phyloP scores from a whole-genome alignment of 1,139 yeast species.

The Suhomyces bokatorum region DNA sequence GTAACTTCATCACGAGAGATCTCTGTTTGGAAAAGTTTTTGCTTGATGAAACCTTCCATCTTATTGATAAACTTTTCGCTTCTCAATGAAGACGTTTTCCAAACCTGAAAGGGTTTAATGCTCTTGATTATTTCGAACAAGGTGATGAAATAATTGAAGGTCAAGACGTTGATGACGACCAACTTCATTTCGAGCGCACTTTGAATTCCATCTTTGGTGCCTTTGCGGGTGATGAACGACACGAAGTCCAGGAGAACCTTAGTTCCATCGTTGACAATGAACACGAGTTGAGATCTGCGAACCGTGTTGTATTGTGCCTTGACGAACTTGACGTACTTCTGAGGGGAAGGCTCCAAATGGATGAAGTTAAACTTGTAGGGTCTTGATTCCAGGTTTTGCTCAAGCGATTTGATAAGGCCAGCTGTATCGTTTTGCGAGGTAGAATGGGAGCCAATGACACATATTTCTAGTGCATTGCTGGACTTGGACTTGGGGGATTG shows the following conservation, averaged over 20 bases:
- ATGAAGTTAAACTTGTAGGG: constrained; percentile 21
- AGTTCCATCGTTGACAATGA: constrained; percentile 46
- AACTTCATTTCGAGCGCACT: constrained; percentile 19
- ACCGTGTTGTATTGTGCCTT: constrained; percentile 13
- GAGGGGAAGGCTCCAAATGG: constrained; percentile 3
- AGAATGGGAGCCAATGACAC: constrained; percentile 23
- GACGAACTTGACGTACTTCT: constrained; percentile 5
- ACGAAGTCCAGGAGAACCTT: constrained; percentile 29
- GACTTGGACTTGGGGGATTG: background rate
- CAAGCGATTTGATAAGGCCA: constrained; percentile 22
- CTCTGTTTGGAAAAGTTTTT: constrained; percentile 22
- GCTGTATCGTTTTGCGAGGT: constrained; percentile 23
- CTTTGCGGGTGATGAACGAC: constrained; percentile 11
- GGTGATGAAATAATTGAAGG: constrained; percentile 43
- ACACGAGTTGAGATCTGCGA: constrained; percentile 30
- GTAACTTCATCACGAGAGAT: constrained; percentile 1
- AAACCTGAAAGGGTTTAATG: constrained; percentile 40
- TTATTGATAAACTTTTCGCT: constrained; percentile 27
- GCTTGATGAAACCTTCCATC: constrained; percentile 29
- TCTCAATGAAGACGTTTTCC: constrained; percentile 41
- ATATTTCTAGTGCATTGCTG: constrained; percentile 20
- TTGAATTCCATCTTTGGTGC: background rate
- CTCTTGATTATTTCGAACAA: constrained; percentile 38
- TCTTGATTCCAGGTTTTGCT: constrained; percentile 11
- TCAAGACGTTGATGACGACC: constrained; percentile 42